Evolutionary conservation across 2,329 filamentous ascomycete species (phyloP).

Genomic region (Immersiporthe knoxdaviesiana): DNA sequence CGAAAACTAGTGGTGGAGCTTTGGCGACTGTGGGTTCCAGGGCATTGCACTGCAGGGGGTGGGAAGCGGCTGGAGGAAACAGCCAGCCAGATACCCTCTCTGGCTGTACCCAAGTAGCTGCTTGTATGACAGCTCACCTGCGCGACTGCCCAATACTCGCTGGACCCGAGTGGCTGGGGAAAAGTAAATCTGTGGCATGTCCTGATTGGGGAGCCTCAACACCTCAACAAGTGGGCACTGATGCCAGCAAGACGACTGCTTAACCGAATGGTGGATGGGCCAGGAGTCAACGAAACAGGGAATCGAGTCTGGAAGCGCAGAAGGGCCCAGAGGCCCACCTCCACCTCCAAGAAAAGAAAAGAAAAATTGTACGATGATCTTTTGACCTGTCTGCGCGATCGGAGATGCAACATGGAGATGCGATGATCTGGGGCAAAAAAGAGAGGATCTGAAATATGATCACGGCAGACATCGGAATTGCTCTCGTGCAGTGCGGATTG

Average conservation of each 20-base stretch:
- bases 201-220: slow-evolving; percentile 35
- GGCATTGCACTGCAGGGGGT: background rate
- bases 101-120: too few relatives aligned
- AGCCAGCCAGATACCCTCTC: background rate
- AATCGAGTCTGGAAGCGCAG: background rate
- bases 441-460: background rate
- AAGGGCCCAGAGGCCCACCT: background rate
- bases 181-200: slow-evolving; percentile 30
- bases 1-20: slow-evolving; percentile 11
- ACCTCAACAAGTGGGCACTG: slow-evolving; percentile 14
- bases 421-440: background rate
- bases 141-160: background rate
- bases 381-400: background rate
- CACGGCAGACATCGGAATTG: background rate
- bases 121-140: background rate
- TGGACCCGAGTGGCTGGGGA: background rate
- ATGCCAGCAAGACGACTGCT: slow-evolving; percentile 13
- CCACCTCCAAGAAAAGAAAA: background rate
- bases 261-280: slow-evolving; percentile 20
- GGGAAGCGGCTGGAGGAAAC: background rate
- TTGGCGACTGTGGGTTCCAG: slow-evolving; percentile 10
- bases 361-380: background rate
- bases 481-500: background rate
- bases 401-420: background rate
- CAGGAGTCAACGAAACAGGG: slow-evolving; percentile 19